Evolutionary conservation across 1,139 yeast species (phyloP), one percentile per base, ranked within the genome.

Genomic region (Zygosaccharomyces sapae): DNA sequence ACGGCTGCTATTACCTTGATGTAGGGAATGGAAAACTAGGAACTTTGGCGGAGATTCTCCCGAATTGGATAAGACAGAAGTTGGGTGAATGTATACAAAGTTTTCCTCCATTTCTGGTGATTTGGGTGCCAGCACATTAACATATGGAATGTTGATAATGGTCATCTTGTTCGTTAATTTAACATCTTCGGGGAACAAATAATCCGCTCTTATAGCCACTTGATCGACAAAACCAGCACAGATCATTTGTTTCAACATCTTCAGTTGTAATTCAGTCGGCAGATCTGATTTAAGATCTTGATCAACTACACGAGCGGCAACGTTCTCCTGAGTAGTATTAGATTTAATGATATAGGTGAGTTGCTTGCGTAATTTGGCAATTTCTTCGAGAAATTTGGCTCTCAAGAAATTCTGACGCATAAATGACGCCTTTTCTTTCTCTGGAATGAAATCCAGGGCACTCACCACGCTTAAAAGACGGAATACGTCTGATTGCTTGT

Each of bases 161-260:
- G 74, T 75, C 13, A 83, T 73, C 47, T 76, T 81, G 59, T 81
- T 82, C 1, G 83, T 70, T 3, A 83, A 66, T 37, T 68, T 71
- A 9, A 79, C 73, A 35, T 85, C 95, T 0, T 81, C 70, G 10
- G 86, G 81, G 8, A 83, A 70, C 30, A 82, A 57, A 16, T 45
- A 50, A 61, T 89, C 97, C 0, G 87, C 92, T 52, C 97, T 74
- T 10, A 87, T 77, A 1, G 96, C 95, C 16, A 92, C 77, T 61
- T 87, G 96, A 64, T 94, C 98, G 43, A 92, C 74, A 59, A 87
- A 94, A 0, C 98, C 98, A 0, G 97, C 83, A 2, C 96, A 80
- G 8, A 92, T 73, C 81, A 94, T 90, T 66, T 94, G 98, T 61
- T 89, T 90, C 54, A 94, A 70, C 1, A 95, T 85, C 46, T 80